phyloP scores from a whole-genome alignment of 208 protist genomes.

The Trypanosoma cruzi region DNA sequence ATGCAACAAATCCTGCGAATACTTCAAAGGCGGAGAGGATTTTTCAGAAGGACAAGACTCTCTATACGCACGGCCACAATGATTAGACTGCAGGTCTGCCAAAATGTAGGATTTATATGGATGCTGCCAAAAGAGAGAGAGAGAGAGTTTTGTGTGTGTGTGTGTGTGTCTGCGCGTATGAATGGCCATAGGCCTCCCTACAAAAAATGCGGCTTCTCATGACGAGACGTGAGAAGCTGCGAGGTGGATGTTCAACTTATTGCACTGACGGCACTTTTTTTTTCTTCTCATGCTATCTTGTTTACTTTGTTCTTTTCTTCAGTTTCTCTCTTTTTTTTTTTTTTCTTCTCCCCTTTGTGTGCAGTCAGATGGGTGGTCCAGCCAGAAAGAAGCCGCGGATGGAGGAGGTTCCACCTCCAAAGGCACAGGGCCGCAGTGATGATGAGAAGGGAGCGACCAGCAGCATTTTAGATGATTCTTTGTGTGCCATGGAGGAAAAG shows the following conservation, averaged over 20 bases:
- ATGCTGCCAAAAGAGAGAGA: not conserved
- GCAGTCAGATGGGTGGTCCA: constrained; percentile 5
- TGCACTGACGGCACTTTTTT: not conserved
- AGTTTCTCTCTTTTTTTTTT: constrained; percentile 13
- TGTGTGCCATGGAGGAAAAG: not conserved
- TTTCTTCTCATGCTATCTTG: not conserved
- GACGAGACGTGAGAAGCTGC: not conserved
- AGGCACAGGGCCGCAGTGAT: not conserved
- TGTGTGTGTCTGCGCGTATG: not conserved
- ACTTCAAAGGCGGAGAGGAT: constrained; percentile 76
- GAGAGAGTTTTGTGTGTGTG: not conserved
- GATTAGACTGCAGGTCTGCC: constrained; percentile 38
- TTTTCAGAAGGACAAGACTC: constrained; percentile 83
- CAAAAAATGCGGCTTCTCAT: not conserved
- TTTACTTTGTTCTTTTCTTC: not conserved
- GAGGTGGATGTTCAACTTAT: not conserved
- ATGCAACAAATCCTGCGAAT: constrained; percentile 70
- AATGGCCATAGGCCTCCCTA: not conserved
- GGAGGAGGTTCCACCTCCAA: not conserved
- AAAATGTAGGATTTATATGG: not conserved
- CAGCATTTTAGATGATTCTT: not conserved
- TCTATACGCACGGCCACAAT: constrained; percentile 76
- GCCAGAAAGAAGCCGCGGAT: constrained; percentile 17
- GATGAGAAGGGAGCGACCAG: not conserved
- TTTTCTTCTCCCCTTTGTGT: not conserved